Percentiles rank a stretch among this genome's conserved stretches.
Conservation (phyloP, 805 yeast genomes). For the Candida nanaspora region DNA sequence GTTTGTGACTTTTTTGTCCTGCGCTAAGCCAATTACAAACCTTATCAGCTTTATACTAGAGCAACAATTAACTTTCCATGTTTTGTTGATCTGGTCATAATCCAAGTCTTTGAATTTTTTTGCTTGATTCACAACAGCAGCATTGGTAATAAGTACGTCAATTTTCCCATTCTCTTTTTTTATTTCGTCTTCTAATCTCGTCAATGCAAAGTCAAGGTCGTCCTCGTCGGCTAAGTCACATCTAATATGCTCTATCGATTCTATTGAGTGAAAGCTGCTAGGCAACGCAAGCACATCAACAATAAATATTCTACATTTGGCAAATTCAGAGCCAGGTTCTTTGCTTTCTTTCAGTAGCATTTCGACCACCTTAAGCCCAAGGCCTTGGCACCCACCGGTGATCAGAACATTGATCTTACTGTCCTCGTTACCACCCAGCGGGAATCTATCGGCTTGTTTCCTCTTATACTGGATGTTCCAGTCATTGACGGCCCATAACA, state of each 20-base stretch:
- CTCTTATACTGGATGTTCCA: background rate
- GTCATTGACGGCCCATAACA: background rate
- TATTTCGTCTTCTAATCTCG: constrained; percentile 9
- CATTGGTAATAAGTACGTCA: constrained; percentile 38
- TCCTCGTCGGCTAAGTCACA: constrained; percentile 16
- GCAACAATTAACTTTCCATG: constrained; percentile 35
- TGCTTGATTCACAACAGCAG: constrained; percentile 36
- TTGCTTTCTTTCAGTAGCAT: constrained; percentile 9
- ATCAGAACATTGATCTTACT: constrained; percentile 25
- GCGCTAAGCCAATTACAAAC: constrained; percentile 12
- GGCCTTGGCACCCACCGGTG: constrained; percentile 47
- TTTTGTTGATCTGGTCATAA: constrained; percentile 17
- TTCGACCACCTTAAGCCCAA: constrained; percentile 36
- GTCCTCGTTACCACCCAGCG: background rate
- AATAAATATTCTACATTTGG: background rate
- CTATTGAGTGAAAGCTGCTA: constrained; percentile 2
- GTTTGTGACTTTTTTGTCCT: background rate
- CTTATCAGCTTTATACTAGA: constrained; percentile 37
- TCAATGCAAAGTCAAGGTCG: constrained; percentile 2
- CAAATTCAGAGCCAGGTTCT: background rate
- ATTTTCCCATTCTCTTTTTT: constrained; percentile 8
- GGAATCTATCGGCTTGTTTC: too few relatives aligned
- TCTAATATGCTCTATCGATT: constrained; percentile 13
- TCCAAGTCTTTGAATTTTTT: constrained; percentile 21
- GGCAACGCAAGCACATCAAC: constrained; percentile 1